Evolutionary conservation across 208 protist genomes (phyloP).

Genomic region (Acanthamoeba lenticulata): DNA sequence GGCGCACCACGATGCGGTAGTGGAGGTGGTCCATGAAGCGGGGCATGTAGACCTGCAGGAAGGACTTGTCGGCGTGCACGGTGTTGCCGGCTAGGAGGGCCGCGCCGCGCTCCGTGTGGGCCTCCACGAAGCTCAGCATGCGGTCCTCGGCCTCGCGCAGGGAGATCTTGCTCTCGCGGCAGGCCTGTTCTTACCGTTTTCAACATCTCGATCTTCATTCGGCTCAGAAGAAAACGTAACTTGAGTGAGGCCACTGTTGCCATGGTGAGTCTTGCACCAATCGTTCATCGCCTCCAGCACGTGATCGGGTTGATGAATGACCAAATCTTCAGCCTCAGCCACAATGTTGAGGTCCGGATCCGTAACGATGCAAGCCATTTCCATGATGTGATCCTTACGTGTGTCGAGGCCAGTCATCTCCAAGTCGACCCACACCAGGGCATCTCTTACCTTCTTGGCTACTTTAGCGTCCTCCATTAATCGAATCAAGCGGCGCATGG

Average conservation of each 20-base stretch:
- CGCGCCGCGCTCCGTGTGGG: conserved; percentile 48
- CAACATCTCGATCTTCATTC: no score
- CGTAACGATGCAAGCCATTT: conserved; percentile 83
- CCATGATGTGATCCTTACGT: conserved; percentile 78
- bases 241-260: conserved; percentile 68
- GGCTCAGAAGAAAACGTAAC: neutral
- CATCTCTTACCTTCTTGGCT: neutral
- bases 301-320: conserved; percentile 74
- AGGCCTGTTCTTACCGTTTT: no score
- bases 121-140: conserved; percentile 77
- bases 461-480: conserved; percentile 4
- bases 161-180: conserved; percentile 69
- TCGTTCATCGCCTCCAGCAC: conserved; percentile 83
- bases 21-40: conserved; percentile 76
- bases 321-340: conserved; percentile 66
- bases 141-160: conserved; percentile 74
- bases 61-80: conserved; percentile 80
- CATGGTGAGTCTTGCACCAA: conserved; percentile 85
- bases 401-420: conserved; percentile 85
- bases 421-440: conserved; percentile 82
- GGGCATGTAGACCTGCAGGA: conserved; percentile 79
- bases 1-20: conserved; percentile 80
- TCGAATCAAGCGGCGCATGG: neutral
- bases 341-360: conserved; percentile 80
- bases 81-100: conserved; percentile 80